A percentile compares a stretch with the other conserved stretches of the same genome.
These are phyloP conservation scores for Lachnellula hyalina DNA, from an alignment of 2,329 filamentous ascomycete genomes.

Conservation along the genomic window DNA sequence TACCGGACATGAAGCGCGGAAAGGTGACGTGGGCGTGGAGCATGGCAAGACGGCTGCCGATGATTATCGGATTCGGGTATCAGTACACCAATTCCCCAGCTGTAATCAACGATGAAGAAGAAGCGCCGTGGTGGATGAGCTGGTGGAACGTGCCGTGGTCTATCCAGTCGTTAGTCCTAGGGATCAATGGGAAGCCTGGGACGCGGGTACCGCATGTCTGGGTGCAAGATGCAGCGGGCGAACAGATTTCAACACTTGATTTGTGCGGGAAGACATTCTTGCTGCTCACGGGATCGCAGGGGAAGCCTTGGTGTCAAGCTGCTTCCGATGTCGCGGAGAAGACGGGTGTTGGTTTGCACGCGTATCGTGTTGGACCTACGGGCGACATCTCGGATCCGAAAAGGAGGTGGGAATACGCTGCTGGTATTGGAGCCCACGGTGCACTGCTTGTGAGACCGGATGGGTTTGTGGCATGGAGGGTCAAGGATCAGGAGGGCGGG, in stretches of 20 bases:
- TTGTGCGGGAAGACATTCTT: constrained; percentile 28
- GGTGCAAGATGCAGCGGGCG: constrained; percentile 19
- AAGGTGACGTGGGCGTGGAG: not conserved
- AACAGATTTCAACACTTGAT: constrained; percentile 30
- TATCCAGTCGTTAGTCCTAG: constrained; percentile 22
- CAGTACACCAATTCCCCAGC: constrained; percentile 7
- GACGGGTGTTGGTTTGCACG: constrained; percentile 3
- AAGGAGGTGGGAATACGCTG: constrained; percentile 18
- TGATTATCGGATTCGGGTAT: constrained; percentile 15
- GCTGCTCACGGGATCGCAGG: constrained; percentile 23
- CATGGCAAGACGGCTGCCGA: constrained; percentile 1
- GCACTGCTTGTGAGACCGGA: constrained; percentile 33
- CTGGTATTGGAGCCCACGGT: constrained; percentile 28
- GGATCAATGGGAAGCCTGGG: constrained; percentile 28
- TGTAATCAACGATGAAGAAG: constrained; percentile 7
- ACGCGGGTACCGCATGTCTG: constrained; percentile 32
- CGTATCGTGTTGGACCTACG: constrained; percentile 15
- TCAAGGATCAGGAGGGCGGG: constrained; percentile 2
- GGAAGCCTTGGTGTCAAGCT: constrained; percentile 15
- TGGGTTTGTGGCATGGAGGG: constrained; percentile 32
- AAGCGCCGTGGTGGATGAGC: constrained; percentile 20
- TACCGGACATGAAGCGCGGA: constrained; percentile 4
- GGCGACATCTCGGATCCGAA: constrained; percentile 12
- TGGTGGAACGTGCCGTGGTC: constrained; percentile 27
- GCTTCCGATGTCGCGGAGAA: constrained; percentile 2